Base-by-base conservation (phyloP, 371 early-diverging fungal genomes). In the Haplosporangium sp. region DNA sequence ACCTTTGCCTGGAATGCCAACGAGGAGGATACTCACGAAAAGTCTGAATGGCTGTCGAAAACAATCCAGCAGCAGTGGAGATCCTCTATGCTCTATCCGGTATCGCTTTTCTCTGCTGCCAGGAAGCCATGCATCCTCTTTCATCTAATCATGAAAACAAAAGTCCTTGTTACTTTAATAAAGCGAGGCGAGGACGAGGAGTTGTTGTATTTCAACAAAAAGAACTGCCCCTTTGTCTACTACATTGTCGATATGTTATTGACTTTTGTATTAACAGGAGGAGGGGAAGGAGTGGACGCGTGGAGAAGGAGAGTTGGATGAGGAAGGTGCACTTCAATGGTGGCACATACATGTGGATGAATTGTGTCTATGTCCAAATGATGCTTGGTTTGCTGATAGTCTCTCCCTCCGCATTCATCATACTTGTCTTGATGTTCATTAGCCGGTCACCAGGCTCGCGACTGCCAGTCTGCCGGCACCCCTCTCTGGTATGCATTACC, bases 401-500 rank as follows among this genome's bases (percentile, higher is more conserved):
- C 16, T 37, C 18, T 21, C 16, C 12, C n/a, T 58, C 18, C 18
- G 18, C 50, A 50, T 50, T 14, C 20, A 36, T 36, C 36, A 6
- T 68, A 53, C 29, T 59, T 29, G 8, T 67, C 51, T 69, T 61
- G 46, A 52, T 41, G 59, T 50, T 64, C 11, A 36, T 55, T 42
- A 90, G 90, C 81, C 69, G 90, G 88, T 73, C 90, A 90, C 67
- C 87, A 87, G 82, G 89, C 90, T 46, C 84, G 82, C 68, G 89
- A 89, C 50, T 90, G 90, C 81, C 58, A 72, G 62, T 82, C 83
- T 63, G 58, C 86, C 64, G 85, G 83, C 29, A 76, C 65, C 53
- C 83, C 86, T 59, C 86, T 87, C 68, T 89, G 89, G 89, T 88
- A 83, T 85, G 86, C 62, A 20, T 43, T 45, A 12, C 23, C 46